A percentile compares a stretch with the other conserved stretches of the same genome.
These are phyloP conservation scores for Sclerotinia spermophila DNA, from an alignment of 2,329 filamentous ascomycete genomes.

Conservation along the genomic window DNA sequence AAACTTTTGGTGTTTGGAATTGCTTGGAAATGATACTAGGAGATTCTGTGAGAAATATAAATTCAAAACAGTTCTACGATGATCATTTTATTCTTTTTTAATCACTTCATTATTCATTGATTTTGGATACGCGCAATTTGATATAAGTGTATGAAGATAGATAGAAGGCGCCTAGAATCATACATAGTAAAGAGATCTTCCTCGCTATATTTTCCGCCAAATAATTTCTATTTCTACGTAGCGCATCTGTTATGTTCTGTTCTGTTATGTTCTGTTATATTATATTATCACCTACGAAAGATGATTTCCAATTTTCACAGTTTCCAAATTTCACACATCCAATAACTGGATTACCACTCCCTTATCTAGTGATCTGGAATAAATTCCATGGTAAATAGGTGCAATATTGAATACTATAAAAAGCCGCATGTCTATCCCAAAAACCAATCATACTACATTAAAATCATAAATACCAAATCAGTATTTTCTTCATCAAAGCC, in stretches of 20 bases:
- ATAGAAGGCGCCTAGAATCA: background rate
- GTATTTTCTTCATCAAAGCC: background rate
- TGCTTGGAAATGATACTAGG: background rate
- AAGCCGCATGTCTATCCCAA: background rate
- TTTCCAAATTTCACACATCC: background rate
- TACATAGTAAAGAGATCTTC: no score
- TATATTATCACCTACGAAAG: background rate
- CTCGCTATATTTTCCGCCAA: background rate
- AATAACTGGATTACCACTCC: background rate
- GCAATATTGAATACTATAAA: background rate
- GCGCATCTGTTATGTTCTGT: no score
- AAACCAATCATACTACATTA: no score
- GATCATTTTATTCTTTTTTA: rapidly evolving
- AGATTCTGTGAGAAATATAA: background rate
- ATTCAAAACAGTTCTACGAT: background rate
- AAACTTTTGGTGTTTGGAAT: no score
- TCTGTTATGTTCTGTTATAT: no score
- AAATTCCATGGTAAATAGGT: background rate
- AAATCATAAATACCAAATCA: background rate
- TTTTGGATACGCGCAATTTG: background rate
- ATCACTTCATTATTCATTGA: no score
- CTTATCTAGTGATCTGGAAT: background rate
- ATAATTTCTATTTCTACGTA: no score
- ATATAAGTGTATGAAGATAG: background rate
- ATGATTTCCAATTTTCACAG: no score